Evolutionary conservation across 768 basidiomycete genomes (phyloP), one percentile per base, ranked within the genome.

Genomic region (Kwoniella heveanensis): DNA sequence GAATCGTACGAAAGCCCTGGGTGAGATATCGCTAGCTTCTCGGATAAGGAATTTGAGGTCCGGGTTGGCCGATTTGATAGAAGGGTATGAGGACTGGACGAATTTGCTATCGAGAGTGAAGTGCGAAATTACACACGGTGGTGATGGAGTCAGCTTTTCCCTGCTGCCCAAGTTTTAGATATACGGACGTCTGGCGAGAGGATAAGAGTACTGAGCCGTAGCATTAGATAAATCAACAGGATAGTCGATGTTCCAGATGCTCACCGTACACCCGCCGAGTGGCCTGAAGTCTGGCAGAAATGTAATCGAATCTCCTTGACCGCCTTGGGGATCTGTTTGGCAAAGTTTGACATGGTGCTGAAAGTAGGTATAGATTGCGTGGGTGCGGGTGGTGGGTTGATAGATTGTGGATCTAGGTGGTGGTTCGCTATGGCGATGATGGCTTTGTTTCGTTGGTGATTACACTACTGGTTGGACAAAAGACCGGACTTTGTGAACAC

Each of bases 281-380:
- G 64, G 36, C 58, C 59, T 0, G 67, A 66, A 12, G 76, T 76
- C 59, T 80, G 80, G 60, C 80, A 80, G 29, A 80, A 70, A 64
- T 79, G 80, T 22, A 80, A 64, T 48, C 80, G 68, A 39, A 80
- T 69, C 68, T 80, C 80, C 56, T 78, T 77, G 58, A 80, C 75
- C n/a, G 77, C 68, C 49, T 68, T 66, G 10, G 80, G 79, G 30
- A 80, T 59, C 12, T 74, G 65, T 61, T 80, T 80, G 27, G 71
- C 59, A 68, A 79, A 73, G 4, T 74, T 77, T 22, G 63, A 64
- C 78, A 79, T 79, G 60, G 54, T 48, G 65, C 6, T 47, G 46
- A 47, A 5, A 19, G 22, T 44, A 19, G 10, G 39, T 44, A 17
- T 44, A 17, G 19, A 13, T 12, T 49, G 21, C 3, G n/a, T 22